Evolutionary conservation across 169 alveolate genomes (phyloP), one percentile per base, ranked within the genome.

Genomic region (Babesia bovis): DNA sequence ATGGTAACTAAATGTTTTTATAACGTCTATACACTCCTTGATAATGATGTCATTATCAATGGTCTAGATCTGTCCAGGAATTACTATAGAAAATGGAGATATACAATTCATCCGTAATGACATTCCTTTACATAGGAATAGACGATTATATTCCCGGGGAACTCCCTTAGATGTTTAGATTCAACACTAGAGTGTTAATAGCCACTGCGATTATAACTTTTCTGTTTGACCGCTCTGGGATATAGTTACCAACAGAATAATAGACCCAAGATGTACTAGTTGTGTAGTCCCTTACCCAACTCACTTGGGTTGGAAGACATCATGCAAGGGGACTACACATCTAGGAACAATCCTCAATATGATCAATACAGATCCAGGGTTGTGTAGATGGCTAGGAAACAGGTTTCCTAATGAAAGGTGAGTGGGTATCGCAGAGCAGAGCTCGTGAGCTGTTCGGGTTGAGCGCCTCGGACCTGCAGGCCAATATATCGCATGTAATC

Each of bases 261-360:
- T 83, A 52, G 78, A 67, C 26, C 87, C 87, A 25, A 79, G 13
- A 50, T 79, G 87, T 13, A 78, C 87, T n/a, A n/a, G n/a, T n/a
- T n/a, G n/a, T n/a, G n/a, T n/a, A n/a, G n/a, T n/a, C n/a, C n/a
- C n/a, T n/a, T n/a, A n/a, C n/a, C n/a, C n/a, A n/a, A n/a, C n/a
- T n/a, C n/a, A n/a, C n/a, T n/a, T n/a, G n/a, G n/a, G n/a, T n/a
- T n/a, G n/a, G n/a, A n/a, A n/a, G n/a, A n/a, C 26, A 69, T 23
- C 61, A 59, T 69, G 32, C 81, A 59, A 69, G 2, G 35, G 30
- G 42, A 21, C 17, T 47, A 23, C 23, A 23, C 23, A 47, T 47
- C 26, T 23, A 47, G 4, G 23, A 47, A 4, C 23, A 23, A 47
- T 23, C 26, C 4, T 47, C 4, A 47, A 47, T 47, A 4, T 23